phyloP scores from a whole-genome alignment of 352 stramenopile species.

The Phytophthora ramorum region DNA sequence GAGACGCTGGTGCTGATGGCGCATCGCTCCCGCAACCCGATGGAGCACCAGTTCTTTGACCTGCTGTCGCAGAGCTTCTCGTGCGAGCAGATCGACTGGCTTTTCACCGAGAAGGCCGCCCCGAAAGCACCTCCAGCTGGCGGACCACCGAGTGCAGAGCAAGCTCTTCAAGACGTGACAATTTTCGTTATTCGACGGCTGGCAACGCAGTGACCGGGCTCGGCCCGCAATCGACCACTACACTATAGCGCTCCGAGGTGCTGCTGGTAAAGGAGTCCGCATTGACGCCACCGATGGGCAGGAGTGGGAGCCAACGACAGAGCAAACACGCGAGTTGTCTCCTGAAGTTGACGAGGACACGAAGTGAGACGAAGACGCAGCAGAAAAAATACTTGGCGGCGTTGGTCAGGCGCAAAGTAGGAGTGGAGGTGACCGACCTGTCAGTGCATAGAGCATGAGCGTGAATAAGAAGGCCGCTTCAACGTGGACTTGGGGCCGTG shows the following conservation, averaged over 20 bases:
- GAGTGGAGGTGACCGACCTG: slow-evolving; percentile 26
- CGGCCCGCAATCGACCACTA: slow-evolving; percentile 9
- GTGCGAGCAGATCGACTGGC: slow-evolving; percentile 59
- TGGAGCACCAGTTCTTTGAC: slow-evolving; percentile 86
- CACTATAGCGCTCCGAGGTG: neutral
- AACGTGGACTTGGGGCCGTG: slow-evolving; percentile 10
- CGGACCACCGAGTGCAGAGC: slow-evolving; percentile 24
- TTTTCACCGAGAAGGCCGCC: slow-evolving; percentile 25
- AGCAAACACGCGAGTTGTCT: slow-evolving; percentile 30
- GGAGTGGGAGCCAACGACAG: slow-evolving; percentile 14
- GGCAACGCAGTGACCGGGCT: slow-evolving; percentile 23
- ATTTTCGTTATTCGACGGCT: slow-evolving; percentile 63
- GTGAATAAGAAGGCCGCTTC: slow-evolving; percentile 30
- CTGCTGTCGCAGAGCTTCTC: slow-evolving; percentile 53
- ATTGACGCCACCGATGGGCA: slow-evolving; percentile 28
- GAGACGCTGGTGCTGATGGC: slow-evolving; percentile 75
- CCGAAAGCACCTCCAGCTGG: slow-evolving; percentile 20
- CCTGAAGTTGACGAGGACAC: slow-evolving; percentile 18
- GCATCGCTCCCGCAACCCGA: slow-evolving; percentile 78
- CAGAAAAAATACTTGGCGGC: slow-evolving; percentile 28
- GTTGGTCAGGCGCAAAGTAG: slow-evolving; percentile 24
- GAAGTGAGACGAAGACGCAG: slow-evolving; percentile 21
- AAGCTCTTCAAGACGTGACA: slow-evolving; percentile 70
- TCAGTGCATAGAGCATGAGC: slow-evolving; percentile 34
- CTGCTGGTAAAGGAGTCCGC: slow-evolving; percentile 30